Conservation (phyloP, 306 rosid species). For the Lathyrus tuberosus region DNA sequence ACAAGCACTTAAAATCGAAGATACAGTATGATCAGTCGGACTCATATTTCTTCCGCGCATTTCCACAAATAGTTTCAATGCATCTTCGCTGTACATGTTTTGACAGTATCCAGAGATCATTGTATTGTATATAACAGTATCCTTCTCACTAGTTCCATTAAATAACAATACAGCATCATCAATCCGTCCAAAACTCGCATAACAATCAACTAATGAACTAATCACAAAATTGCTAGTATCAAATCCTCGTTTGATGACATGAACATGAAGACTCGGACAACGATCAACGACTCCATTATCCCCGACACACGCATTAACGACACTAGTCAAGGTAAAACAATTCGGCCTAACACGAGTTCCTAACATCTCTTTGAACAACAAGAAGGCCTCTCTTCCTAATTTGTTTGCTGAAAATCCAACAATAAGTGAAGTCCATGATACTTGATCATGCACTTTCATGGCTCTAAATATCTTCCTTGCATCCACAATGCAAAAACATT, state of each 20-base stretch:
- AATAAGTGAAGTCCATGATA: constrained; percentile 73
- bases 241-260: constrained; percentile 57
- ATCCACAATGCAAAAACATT: constrained; percentile 51
- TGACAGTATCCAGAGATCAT: constrained; percentile 66
- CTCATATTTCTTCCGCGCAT: constrained; percentile 50
- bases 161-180: constrained; percentile 52
- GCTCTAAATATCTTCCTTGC: constrained; percentile 56
- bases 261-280: constrained; percentile 57
- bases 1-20: constrained; percentile 61
- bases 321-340: constrained; percentile 62
- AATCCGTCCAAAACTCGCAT: constrained; percentile 52
- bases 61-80: constrained; percentile 56
- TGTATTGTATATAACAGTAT: constrained; percentile 55
- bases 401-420: constrained; percentile 57
- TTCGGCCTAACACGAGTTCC: constrained; percentile 54
- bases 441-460: constrained; percentile 61
- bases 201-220: constrained; percentile 60
- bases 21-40: constrained; percentile 61
- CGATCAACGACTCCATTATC: constrained; percentile 39
- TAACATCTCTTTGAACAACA: constrained; percentile 60
- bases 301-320: constrained; percentile 57
- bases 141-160: constrained; percentile 49
- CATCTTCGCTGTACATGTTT: constrained; percentile 52
- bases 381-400: constrained; percentile 50
- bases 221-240: constrained; percentile 52